phyloP scores from a whole-genome alignment of 495 filamentous ascomycete species.

The Massariosphaeria phaeospora region DNA sequence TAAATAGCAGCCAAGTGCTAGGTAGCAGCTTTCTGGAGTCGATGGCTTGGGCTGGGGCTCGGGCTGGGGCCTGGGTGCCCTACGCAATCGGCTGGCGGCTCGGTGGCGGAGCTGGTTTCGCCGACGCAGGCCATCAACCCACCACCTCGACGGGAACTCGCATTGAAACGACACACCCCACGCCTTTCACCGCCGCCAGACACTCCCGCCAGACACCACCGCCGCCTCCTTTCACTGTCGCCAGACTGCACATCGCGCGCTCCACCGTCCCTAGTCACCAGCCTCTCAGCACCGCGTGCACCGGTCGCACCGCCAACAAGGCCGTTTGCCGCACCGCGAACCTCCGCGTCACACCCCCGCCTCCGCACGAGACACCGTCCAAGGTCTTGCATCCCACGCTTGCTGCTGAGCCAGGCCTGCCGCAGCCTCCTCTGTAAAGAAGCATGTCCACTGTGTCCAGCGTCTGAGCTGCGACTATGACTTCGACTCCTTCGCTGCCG shows the following conservation, averaged over 20 bases:
- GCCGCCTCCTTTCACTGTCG: too few species aligned
- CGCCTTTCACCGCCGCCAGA: too few species aligned
- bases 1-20: not conserved
- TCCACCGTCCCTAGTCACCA: too few species aligned
- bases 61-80: not conserved
- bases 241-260: too few species aligned
- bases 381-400: not conserved
- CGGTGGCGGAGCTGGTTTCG: too few species aligned
- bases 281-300: not conserved
- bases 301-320: not conserved
- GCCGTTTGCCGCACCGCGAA: not conserved
- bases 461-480: conserved; percentile 22
- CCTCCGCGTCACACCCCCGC: too few species aligned
- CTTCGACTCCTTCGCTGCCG: conserved; percentile 26
- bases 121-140: too few species aligned
- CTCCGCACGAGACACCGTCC: not conserved
- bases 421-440: not conserved
- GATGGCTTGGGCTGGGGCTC: not conserved
- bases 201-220: too few species aligned
- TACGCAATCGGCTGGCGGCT: too few species aligned
- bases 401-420: not conserved
- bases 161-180: too few species aligned
- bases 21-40: conserved; percentile 9
- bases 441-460: not conserved
- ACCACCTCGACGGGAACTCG: too few species aligned